Conservation (phyloP, 2,329 filamentous ascomycete genomes). For the Dactylonectria macrodidyma region DNA sequence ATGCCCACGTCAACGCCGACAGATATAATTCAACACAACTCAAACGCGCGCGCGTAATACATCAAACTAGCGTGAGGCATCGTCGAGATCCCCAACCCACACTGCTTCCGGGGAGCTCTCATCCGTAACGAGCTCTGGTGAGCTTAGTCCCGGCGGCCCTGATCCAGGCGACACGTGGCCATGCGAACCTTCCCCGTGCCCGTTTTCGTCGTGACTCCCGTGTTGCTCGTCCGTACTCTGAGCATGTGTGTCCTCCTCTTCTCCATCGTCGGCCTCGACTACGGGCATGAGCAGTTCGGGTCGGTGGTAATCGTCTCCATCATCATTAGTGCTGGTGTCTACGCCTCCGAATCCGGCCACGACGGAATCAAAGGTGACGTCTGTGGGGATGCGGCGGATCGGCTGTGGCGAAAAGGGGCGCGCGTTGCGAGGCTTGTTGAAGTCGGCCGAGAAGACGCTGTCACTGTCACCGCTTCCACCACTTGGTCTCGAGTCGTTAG, state of each 20-base stretch:
- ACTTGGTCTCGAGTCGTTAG: constrained; percentile 45
- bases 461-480: constrained; percentile 57
- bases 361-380: constrained; percentile 58
- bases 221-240: constrained; percentile 23
- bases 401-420: constrained; percentile 74
- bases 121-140: constrained; percentile 47
- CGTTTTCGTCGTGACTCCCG: constrained; percentile 11
- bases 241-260: constrained; percentile 23
- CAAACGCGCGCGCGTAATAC: constrained; percentile 1
- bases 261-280: constrained; percentile 37
- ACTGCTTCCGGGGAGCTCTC: constrained; percentile 47
- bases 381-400: constrained; percentile 58
- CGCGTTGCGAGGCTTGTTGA: constrained; percentile 68
- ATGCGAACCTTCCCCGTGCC: constrained; percentile 37
- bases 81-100: constrained; percentile 38
- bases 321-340: constrained; percentile 35
- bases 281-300: constrained; percentile 44
- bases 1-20: constrained; percentile 40
- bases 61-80: constrained; percentile 22
- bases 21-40: constrained; percentile 30
- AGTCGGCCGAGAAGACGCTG: constrained; percentile 68
- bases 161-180: constrained; percentile 37
- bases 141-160: constrained; percentile 36
- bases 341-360: constrained; percentile 43
- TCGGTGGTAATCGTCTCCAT: constrained; percentile 35